Conservation (phyloP, 768 basidiomycete species). For the Russula foetens region DNA sequence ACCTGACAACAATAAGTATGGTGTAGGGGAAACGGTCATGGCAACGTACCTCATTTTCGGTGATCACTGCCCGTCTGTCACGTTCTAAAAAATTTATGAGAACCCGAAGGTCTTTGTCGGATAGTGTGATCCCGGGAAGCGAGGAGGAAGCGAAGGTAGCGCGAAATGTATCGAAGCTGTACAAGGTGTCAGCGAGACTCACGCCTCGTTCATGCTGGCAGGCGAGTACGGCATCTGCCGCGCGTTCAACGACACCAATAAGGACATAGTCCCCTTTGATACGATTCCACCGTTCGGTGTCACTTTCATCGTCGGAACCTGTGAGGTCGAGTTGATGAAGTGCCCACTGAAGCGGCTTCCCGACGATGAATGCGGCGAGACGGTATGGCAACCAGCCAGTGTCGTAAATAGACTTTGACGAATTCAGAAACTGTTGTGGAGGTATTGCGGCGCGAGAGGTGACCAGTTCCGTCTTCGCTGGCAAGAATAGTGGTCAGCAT, state of each 20-base stretch:
- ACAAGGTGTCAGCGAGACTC: constrained; percentile 52
- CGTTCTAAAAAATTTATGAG: constrained; percentile 73
- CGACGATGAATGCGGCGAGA: constrained; percentile 62
- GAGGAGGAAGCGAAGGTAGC: constrained; percentile 42
- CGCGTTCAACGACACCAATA: constrained; percentile 52
- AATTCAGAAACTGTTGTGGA: constrained; percentile 45
- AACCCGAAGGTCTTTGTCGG: constrained; percentile 57
- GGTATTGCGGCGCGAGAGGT: constrained; percentile 37
- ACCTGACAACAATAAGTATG: constrained; percentile 36
- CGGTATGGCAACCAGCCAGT: constrained; percentile 60
- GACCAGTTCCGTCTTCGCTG: constrained; percentile 64
- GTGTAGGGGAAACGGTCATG: neutral
- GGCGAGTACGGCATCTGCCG: constrained; percentile 49
- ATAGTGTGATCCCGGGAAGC: constrained; percentile 38
- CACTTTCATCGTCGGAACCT: constrained; percentile 47
- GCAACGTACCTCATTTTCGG: constrained; percentile 55
- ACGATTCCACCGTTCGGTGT: constrained; percentile 41
- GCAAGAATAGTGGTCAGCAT: constrained; percentile 29
- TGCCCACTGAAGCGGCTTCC: constrained; percentile 81
- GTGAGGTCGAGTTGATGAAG: constrained; percentile 71
- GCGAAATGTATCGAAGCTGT: constrained; percentile 53
- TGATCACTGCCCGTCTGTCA: constrained; percentile 56
- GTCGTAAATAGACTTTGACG: constrained; percentile 56
- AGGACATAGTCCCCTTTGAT: constrained; percentile 69
- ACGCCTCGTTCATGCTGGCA: constrained; percentile 35